A percentile compares a stretch with the other conserved stretches of the same genome.
Conservation (phyloP, 345 rosid genomes). For the Citrus glauca region DNA sequence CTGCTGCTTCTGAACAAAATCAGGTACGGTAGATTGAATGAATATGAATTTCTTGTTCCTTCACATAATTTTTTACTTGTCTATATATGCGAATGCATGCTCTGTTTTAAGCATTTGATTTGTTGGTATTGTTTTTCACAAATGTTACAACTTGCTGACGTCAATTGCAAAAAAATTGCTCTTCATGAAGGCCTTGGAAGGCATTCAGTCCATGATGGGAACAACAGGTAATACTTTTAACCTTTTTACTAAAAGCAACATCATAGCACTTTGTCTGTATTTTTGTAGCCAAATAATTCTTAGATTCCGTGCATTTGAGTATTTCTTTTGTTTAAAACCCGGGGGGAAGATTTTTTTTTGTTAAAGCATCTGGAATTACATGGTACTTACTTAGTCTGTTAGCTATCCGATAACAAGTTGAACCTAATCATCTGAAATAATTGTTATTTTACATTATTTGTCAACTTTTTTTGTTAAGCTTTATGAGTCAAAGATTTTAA, state of each 20-base stretch:
- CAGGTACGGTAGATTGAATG: slow-evolving; percentile 29
- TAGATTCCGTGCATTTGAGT: not conserved
- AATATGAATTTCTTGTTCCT: not conserved
- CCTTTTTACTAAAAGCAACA: not conserved
- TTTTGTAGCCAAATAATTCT: not conserved
- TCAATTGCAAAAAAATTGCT: not conserved
- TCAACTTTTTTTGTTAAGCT: not conserved
- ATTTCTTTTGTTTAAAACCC: not conserved
- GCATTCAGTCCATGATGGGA: not conserved
- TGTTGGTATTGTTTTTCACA: not conserved
- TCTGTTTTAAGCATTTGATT: not conserved
- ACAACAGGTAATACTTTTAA: not conserved
- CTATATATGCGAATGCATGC: not conserved
- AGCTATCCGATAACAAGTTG: not conserved
- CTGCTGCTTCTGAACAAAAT: slow-evolving; percentile 23
- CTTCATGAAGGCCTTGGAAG: slow-evolving; percentile 18
- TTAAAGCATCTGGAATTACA: not conserved
- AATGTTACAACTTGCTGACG: slow-evolving; percentile 2
- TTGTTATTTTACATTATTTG: not conserved
- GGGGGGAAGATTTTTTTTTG: not conserved
- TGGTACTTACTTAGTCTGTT: not conserved
- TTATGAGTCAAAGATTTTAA: not conserved
- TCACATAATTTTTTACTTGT: not conserved
- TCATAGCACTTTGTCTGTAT: not conserved
- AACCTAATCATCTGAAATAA: not conserved